These are phyloP conservation scores for Picochlorum sp. DNA, from an alignment of 139 green algal genomes.

Conservation along the genomic window DNA sequence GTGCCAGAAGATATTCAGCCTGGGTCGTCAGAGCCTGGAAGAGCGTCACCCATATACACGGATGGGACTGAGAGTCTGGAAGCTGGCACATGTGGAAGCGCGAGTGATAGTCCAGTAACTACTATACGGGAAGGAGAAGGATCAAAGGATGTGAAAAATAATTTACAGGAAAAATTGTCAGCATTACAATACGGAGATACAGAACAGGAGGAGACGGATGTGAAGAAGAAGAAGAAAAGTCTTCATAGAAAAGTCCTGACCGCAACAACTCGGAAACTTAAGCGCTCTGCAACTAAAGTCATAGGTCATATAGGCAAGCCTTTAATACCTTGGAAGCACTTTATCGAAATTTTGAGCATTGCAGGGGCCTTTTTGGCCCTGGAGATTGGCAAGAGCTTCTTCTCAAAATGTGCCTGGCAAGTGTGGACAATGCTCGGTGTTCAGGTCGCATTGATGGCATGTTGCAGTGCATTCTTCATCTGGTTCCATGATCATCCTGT, in stretches of 20 bases:
- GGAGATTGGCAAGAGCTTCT: slow-evolving; percentile 16
- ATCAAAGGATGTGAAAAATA: neutral
- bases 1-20: neutral
- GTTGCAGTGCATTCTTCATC: neutral
- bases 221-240: neutral
- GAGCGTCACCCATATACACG: too few relatives aligned
- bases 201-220: neutral
- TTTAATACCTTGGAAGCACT: slow-evolving; percentile 6
- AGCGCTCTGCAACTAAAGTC: too few relatives aligned
- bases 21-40: too few relatives aligned
- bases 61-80: neutral
- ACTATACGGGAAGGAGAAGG: neutral
- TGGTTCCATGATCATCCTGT: neutral
- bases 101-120: neutral
- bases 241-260: neutral
- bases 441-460: slow-evolving; percentile 6
- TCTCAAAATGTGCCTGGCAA: slow-evolving; percentile 13
- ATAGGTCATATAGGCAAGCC: neutral
- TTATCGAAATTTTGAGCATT: neutral
- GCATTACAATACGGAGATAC: neutral
- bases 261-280: too few relatives aligned
- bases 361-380: neutral
- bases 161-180: slow-evolving; percentile 4
- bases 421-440: slow-evolving; percentile 4
- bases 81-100: neutral